Evolutionary conservation across 345 rosid species (phyloP), one percentile per base, ranked within the genome.

Genomic region (Microthlaspi erraticum): DNA sequence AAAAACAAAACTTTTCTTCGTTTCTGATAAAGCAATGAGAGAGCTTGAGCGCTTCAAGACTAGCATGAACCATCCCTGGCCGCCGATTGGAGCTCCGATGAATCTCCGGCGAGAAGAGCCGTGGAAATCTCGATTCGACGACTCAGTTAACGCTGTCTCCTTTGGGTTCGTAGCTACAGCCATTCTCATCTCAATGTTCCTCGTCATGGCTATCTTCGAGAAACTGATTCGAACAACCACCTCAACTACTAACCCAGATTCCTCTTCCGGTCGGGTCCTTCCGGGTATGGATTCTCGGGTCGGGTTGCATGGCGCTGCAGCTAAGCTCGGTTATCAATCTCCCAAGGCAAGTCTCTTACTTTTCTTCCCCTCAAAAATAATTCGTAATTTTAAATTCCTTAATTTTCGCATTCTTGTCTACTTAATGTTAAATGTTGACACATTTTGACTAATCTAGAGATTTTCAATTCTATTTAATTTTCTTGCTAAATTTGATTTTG

Each of bases 151-250:
- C 66, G 96, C 98, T 0, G 96, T 93, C 42, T 91, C 97, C 10
- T 91, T 91, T 75, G 97, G 98, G 10, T 93, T 91, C 64, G 97
- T 93, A 4, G 98, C 98, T 58, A 93, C 98, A 34, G 98, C 97
- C 66, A 84, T 93, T 76, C 93, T 93, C 82, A 93, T 93, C 78
- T 91, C 90, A 33, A 91, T 93, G 98, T 93, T 93, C 87, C 80
- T 93, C 51, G 85, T 86, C 56, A 93, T 93, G 97, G 98, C 96
- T 38, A 88, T 93, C 64, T 85, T 91, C 26, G 98, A 93, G 78
- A 83, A 84, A 58, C 84, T 93, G 56, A 83, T 93, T 60, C 80
- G 98, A 69, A 87, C 94, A 59, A 73, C 83, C 18, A 68, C 92
- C 29, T 70, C 81, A 20, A 68, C 88, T 37, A 36, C 71, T 33